phyloP scores from a whole-genome alignment of 176 grass and related monocot genomes.

The Elymus sibiricus region DNA sequence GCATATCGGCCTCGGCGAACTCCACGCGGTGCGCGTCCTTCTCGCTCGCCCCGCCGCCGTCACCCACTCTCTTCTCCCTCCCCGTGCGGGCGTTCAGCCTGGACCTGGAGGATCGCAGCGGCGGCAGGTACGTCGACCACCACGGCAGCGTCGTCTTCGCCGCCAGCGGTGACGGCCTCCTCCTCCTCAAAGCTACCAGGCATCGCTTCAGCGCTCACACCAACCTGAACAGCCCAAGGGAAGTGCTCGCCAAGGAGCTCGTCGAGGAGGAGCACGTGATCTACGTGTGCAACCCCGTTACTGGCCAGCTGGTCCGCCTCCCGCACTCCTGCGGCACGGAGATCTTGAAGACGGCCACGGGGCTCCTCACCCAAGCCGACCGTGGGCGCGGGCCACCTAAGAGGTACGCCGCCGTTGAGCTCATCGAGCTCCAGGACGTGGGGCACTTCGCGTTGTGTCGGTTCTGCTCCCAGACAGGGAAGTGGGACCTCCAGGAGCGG shows the following conservation, averaged over 20 bases:
- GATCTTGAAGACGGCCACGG: background rate
- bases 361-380: background rate
- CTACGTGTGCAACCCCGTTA: slow-evolving; percentile 1
- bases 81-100: background rate
- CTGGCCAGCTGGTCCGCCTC: slow-evolving; percentile 4
- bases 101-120: background rate
- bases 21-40: background rate
- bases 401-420: background rate
- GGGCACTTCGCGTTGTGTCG: background rate
- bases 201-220: background rate
- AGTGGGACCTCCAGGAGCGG: background rate
- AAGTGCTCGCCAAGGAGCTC: background rate
- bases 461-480: background rate
- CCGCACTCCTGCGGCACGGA: background rate
- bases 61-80: background rate
- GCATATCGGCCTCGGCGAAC: background rate
- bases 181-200: background rate
- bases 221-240: background rate
- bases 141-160: background rate
- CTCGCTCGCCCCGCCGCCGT: background rate
- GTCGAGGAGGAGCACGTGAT: background rate
- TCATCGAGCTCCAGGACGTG: background rate
- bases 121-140: background rate
- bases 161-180: background rate
- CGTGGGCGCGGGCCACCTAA: background rate